Conservation (phyloP, 2,329 filamentous ascomycete species). For the Pseudogymnoascus sp. region DNA sequence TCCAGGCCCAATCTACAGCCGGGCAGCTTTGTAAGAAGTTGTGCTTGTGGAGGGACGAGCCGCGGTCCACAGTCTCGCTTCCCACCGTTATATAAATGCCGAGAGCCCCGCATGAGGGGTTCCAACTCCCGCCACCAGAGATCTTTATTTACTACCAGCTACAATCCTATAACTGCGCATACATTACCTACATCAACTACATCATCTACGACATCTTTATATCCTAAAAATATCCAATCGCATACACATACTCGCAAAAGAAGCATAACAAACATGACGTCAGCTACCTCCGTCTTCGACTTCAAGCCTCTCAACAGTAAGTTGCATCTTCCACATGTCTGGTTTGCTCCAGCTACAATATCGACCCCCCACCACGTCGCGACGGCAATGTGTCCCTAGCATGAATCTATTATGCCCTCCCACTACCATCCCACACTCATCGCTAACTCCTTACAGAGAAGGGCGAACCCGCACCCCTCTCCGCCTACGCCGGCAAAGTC, state of each 20-base stretch:
- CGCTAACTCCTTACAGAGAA: constrained; percentile 48
- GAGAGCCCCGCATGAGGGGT: neutral
- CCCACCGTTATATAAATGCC: neutral
- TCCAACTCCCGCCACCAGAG: neutral
- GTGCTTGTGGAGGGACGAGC: neutral
- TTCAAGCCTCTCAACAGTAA: constrained; percentile 77
- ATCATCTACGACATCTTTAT: neutral
- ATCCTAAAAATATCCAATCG: neutral
- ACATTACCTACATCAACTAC: neutral
- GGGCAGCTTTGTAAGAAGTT: constrained; percentile 5
- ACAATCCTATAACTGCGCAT: neutral
- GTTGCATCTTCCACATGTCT: constrained; percentile 28
- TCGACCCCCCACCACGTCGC: neutral
- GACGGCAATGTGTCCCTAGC: too few species aligned
- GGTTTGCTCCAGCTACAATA: neutral
- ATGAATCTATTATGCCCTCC: neutral
- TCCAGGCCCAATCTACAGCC: neutral
- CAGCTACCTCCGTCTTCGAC: constrained; percentile 68
- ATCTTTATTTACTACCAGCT: neutral
- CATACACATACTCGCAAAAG: neutral
- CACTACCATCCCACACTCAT: constrained; percentile 9
- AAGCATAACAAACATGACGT: constrained; percentile 46
- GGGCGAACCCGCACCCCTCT: constrained; percentile 63
- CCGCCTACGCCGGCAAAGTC: constrained; percentile 78
- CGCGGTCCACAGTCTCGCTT: constrained; percentile 4